A percentile compares a stretch with the other conserved stretches of the same genome.
These are phyloP conservation scores for Diplogelasinospora grovesii DNA, from an alignment of 495 filamentous ascomycete genomes.

Conservation along the genomic window DNA sequence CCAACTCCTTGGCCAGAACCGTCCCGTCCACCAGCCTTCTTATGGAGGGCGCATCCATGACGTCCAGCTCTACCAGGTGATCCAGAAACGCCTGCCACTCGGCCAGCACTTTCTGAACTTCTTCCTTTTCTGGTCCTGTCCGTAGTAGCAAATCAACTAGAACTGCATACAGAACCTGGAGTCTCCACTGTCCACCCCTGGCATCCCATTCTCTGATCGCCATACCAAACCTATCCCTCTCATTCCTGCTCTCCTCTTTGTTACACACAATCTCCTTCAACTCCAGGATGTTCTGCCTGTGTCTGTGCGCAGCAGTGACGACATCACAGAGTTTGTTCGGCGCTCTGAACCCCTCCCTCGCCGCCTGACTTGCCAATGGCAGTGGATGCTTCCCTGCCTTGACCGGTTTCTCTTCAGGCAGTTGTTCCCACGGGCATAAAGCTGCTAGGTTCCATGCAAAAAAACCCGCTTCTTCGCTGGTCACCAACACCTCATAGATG, in stretches of 20 bases:
- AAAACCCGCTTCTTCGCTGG: slow-evolving; percentile 52
- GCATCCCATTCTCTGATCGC: slow-evolving; percentile 69
- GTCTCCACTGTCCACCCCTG: slow-evolving; percentile 59
- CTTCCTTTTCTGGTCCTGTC: slow-evolving; percentile 11
- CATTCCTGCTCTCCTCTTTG: slow-evolving; percentile 23
- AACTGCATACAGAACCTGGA: slow-evolving; percentile 64
- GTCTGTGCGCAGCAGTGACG: slow-evolving; percentile 54
- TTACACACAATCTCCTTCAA: slow-evolving; percentile 46
- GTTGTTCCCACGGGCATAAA: slow-evolving; percentile 66
- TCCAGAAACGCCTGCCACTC: slow-evolving; percentile 51
- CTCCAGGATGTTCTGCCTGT: slow-evolving; percentile 52
- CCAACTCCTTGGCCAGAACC: slow-evolving; percentile 54
- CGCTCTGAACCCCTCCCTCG: slow-evolving; percentile 71
- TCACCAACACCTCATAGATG: slow-evolving; percentile 51
- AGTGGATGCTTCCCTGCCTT: slow-evolving; percentile 38
- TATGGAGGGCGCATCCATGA: slow-evolving; percentile 44
- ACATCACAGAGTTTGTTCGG: slow-evolving; percentile 64
- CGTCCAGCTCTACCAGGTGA: slow-evolving; percentile 44
- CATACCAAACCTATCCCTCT: slow-evolving; percentile 57
- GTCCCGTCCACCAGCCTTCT: slow-evolving; percentile 61
- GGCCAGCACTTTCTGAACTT: slow-evolving; percentile 29
- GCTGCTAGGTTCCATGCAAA: slow-evolving; percentile 71
- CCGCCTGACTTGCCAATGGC: slow-evolving; percentile 48
- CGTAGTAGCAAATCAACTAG: slow-evolving; percentile 55
- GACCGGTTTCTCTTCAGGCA: slow-evolving; percentile 35